Base-by-base conservation (phyloP, 306 rosid species). In the Begonia loranthoides region DNA sequence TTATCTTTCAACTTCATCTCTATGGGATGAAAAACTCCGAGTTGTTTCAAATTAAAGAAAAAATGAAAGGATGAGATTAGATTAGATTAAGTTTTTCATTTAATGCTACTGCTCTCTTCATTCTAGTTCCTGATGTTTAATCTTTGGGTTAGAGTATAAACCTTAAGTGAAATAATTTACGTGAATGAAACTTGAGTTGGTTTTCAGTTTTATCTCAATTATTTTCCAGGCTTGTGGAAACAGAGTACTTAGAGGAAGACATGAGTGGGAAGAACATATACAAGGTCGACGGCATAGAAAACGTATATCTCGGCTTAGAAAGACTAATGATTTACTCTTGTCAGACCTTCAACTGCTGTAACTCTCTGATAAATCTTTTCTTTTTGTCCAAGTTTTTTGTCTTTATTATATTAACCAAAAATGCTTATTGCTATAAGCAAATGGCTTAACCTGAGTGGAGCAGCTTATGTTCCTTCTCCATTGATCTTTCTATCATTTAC, bases 181-280 rank as follows among this genome's bases (percentile, higher is more conserved):
- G 36, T 3, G 36, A 28, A 28, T 28, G 36, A 28, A 28, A 28
- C 36, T 28, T 28, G 36, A 28, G 36, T 7, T 28, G 36, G 36
- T 28, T 28, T 28, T 28, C 3, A 28, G 21, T 17, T n/a, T 14
- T 14, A 2, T 11, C 13, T 14, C 34, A 45, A 17, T 22, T 59
- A 38, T 69, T 39, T 41, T 58, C 22, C 73, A 89, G 97, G 97
- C 95, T 52, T 84, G 95, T 45, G 84, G 83, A 22, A 75, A 89
- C 56, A 73, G 56, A 62, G 83, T 89, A 46, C 89, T 89, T 28
- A 70, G 94, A 70, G 97, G 97, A 61, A 68, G 57, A 36, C 82
- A 89, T 51, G 97, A 89, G 57, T 89, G 97, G 93, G 97, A 89
- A 64, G 90, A 89, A 56, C 95, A 84, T 67, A 67, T 40, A 57